phyloP scores from a whole-genome alignment of 2,329 filamentous ascomycete species.

The Penicillium brasilianum region DNA sequence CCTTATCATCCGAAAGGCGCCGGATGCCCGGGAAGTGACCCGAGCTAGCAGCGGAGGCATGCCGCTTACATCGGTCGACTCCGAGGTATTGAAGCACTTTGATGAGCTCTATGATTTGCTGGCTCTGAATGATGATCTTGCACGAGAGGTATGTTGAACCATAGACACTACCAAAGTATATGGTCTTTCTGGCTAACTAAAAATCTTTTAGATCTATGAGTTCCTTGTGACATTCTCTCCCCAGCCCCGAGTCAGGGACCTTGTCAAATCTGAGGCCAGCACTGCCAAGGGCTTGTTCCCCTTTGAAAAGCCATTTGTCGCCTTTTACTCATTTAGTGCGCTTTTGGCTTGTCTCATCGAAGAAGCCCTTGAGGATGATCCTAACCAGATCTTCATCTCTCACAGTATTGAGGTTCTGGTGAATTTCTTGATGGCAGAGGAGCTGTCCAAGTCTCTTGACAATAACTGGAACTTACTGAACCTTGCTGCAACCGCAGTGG shows the following conservation, averaged over 20 bases:
- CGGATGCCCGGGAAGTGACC: constrained; percentile 51
- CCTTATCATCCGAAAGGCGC: constrained; percentile 66
- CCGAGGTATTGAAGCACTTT: constrained; percentile 81
- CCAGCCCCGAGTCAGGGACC: constrained; percentile 64
- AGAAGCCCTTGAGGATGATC: constrained; percentile 45
- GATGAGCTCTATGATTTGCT: constrained; percentile 82
- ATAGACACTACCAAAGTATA: background rate
- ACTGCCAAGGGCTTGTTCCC: constrained; percentile 70
- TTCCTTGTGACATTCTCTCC: constrained; percentile 74
- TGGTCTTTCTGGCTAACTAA: constrained; percentile 12
- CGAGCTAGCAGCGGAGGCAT: constrained; percentile 46
- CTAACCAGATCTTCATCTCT: constrained; percentile 44
- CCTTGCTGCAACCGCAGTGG: constrained; percentile 61
- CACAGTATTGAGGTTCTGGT: constrained; percentile 61
- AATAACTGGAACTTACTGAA: constrained; percentile 54
- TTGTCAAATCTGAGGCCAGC: constrained; percentile 61
- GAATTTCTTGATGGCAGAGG: constrained; percentile 63
- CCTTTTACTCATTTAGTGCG: constrained; percentile 73
- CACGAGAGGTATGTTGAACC: constrained; percentile 62
- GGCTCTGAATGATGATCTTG: constrained; percentile 71
- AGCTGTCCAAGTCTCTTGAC: constrained; percentile 55
- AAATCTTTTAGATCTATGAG: constrained; percentile 62
- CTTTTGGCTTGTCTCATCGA: constrained; percentile 66
- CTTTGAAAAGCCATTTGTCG: constrained; percentile 70
- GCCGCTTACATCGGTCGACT: constrained; percentile 68